A percentile compares a stretch with the other conserved stretches of the same genome.
Evolutionary conservation across 2,329 filamentous ascomycete species (phyloP).

Genomic region (Leptographium galeiforme): DNA sequence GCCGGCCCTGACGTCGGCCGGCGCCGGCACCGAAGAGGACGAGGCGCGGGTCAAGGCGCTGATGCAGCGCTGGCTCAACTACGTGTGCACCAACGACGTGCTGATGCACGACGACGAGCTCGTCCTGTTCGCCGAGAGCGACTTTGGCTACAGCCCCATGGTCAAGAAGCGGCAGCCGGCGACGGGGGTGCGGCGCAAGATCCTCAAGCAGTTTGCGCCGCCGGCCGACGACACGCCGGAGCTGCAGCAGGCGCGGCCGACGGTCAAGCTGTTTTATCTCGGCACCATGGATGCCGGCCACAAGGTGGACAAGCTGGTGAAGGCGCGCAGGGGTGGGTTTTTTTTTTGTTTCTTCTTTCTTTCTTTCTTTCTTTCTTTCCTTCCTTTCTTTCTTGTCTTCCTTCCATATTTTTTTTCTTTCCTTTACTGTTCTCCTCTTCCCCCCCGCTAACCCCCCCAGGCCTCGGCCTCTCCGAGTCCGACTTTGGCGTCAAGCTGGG

Average conservation of each 20-base stretch:
- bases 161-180: slow-evolving; percentile 93
- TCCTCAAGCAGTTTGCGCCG: slow-evolving; percentile 95
- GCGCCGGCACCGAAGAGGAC: slow-evolving; percentile 91
- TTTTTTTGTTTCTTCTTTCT: neutral
- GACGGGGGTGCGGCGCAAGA: slow-evolving; percentile 85
- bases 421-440: no score
- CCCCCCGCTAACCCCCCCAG: no score
- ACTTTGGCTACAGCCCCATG: slow-evolving; percentile 95
- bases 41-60: slow-evolving; percentile 77
- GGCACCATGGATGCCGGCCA: slow-evolving; percentile 94
- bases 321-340: slow-evolving; percentile 65
- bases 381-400: neutral
- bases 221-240: slow-evolving; percentile 96
- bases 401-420: no score
- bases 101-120: slow-evolving; percentile 94
- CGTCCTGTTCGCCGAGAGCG: slow-evolving; percentile 96
- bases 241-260: slow-evolving; percentile 73
- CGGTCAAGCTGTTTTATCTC: slow-evolving; percentile 92
- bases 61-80: slow-evolving; percentile 91
- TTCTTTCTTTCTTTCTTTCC: neutral
- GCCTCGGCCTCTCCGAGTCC: slow-evolving; percentile 79
- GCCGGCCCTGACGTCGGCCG: slow-evolving; percentile 85
- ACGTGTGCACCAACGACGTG: slow-evolving; percentile 81
- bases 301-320: slow-evolving; percentile 90
- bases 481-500: slow-evolving; percentile 87